phyloP scores from a whole-genome alignment of 106 monocot genomes.

The Phalaenopsis equestris region DNA sequence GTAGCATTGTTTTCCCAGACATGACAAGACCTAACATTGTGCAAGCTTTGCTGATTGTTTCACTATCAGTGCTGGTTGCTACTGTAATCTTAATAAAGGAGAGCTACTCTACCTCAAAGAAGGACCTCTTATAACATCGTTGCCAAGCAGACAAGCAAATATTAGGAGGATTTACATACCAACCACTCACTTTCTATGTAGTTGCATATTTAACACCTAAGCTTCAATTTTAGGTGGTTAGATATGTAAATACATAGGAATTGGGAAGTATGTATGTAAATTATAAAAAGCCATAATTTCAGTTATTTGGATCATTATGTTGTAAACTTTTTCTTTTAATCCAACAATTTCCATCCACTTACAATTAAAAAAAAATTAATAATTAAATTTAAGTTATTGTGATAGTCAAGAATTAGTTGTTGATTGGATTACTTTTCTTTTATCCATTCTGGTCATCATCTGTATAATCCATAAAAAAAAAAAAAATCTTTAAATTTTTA shows the following conservation, averaged over 20 bases:
- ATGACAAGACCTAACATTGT: conserved; percentile 61
- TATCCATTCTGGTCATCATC: no score
- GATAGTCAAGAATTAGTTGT: no score
- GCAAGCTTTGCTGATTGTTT: conserved; percentile 60
- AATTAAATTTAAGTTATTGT: no score
- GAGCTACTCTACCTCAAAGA: conserved; percentile 24
- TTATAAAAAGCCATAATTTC: not conserved
- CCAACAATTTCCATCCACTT: no score
- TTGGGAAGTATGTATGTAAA: no score
- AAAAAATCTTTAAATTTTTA: no score
- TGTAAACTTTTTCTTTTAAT: not conserved
- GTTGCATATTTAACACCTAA: no score
- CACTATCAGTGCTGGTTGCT: conserved; percentile 45
- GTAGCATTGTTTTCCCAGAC: conserved; percentile 73
- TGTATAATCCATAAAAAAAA: no score
- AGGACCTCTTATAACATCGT: conserved; percentile 17
- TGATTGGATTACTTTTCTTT: no score
- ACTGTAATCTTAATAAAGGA: conserved; percentile 57
- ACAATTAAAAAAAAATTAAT: no score
- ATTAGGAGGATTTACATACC: not conserved
- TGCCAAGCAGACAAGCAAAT: not conserved
- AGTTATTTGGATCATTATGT: not conserved
- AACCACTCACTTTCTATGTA: not conserved
- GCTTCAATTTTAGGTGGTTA: no score
- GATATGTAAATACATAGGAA: no score